Percentiles rank a stretch among this genome's conserved stretches.
Evolutionary conservation across 371 early-diverging fungal species (phyloP).

Genomic region (Furculomyces boomerangus): DNA sequence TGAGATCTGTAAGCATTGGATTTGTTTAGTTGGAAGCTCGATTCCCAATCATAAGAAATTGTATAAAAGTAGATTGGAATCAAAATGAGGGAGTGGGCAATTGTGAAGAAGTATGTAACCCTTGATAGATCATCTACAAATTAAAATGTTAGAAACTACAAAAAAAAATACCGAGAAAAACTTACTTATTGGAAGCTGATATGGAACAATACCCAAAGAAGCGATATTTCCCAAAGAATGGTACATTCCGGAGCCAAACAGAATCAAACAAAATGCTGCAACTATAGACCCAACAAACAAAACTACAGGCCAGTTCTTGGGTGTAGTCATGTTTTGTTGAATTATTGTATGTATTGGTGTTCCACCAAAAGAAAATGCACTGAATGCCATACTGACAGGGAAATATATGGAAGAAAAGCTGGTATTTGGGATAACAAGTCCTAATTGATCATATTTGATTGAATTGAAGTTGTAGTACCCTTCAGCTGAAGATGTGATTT

Average conservation of each 20-base stretch:
- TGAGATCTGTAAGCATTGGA: background rate
- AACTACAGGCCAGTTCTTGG: conserved; percentile 4
- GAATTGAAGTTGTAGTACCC: background rate
- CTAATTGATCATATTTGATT: background rate
- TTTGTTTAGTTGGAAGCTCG: background rate
- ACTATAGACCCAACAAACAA: background rate
- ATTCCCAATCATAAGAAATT: conserved; percentile 4
- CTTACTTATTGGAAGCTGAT: conserved; percentile 3
- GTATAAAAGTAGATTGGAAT: conserved; percentile 2
- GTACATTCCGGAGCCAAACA: conserved; percentile 1
- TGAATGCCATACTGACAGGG: background rate
- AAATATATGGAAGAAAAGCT: background rate
- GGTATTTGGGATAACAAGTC: background rate
- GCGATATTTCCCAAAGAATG: background rate
- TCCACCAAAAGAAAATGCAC: conserved; percentile 1
- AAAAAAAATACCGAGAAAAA: background rate
- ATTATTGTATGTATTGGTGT: conserved; percentile 1
- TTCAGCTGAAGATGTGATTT: background rate
- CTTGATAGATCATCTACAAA: background rate
- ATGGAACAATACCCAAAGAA: background rate
- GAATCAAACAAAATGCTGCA: background rate
- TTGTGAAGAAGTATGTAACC: background rate
- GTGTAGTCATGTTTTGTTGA: conserved; percentile 3
- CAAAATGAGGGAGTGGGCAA: background rate
- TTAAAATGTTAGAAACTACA: background rate